phyloP scores from a whole-genome alignment of 2,329 filamentous ascomycete species.

The Claviceps sp. region DNA sequence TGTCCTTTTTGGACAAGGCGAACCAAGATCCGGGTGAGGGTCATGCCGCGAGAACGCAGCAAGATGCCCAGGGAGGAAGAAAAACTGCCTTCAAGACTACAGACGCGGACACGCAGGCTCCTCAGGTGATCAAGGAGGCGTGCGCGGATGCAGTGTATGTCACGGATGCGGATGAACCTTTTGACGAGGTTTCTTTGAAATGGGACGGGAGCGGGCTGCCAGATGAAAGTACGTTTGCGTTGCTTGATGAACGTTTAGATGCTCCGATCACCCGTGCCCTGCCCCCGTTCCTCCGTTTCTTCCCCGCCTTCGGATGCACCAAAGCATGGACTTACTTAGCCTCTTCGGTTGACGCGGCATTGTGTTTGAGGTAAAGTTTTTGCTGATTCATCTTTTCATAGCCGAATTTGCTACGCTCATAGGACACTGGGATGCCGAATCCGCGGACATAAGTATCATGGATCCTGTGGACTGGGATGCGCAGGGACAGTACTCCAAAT shows the following conservation, averaged over 20 bases:
- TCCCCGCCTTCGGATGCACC: neutral
- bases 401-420: slow-evolving; percentile 60
- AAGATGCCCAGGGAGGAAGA: slow-evolving; percentile 9
- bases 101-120: slow-evolving; percentile 44
- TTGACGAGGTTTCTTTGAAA: slow-evolving; percentile 59
- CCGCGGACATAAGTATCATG: slow-evolving; percentile 49
- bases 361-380: neutral
- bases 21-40: slow-evolving; percentile 59
- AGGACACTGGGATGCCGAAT: slow-evolving; percentile 36
- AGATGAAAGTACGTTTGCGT: slow-evolving; percentile 42
- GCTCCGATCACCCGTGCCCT: no score
- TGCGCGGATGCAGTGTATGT: slow-evolving; percentile 50
- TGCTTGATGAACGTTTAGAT: neutral
- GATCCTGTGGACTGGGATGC: slow-evolving; percentile 62
- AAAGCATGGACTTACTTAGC: no score
- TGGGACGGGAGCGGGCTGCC: slow-evolving; percentile 43
- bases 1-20: slow-evolving; percentile 74
- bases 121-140: slow-evolving; percentile 38
- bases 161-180: slow-evolving; percentile 78
- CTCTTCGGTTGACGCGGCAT: no score
- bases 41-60: slow-evolving; percentile 8
- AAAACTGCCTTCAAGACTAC: slow-evolving; percentile 34
- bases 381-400: slow-evolving; percentile 18
- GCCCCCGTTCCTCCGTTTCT: neutral
- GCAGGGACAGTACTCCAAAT: slow-evolving; percentile 52